Percentiles rank a stretch among this genome's conserved stretches.
phyloP scores from a whole-genome alignment of 352 stramenopile species.

The Thalassiosira livingstoniorum region DNA sequence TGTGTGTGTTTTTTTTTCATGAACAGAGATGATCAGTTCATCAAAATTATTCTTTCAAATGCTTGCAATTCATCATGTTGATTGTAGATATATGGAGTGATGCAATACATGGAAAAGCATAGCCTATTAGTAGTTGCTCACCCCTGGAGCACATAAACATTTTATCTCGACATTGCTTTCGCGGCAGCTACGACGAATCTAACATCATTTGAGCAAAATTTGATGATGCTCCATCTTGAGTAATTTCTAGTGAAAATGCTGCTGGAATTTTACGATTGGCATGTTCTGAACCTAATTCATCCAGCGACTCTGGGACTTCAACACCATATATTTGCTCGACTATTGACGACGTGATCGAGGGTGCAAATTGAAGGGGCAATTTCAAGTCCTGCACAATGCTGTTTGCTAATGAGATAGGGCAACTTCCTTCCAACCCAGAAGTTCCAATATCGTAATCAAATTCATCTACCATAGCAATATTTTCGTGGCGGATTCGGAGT shows the following conservation, averaged over 20 bases:
- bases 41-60: too few species aligned
- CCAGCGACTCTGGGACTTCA: slow-evolving; percentile 40
- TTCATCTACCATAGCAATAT: slow-evolving; percentile 74
- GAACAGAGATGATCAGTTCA: too few species aligned
- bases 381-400: slow-evolving; percentile 75
- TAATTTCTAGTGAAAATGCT: slow-evolving; percentile 49
- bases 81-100: too few species aligned
- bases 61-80: too few species aligned
- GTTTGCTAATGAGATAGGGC: slow-evolving; percentile 65
- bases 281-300: slow-evolving; percentile 21
- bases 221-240: slow-evolving; percentile 31
- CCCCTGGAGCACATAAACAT: too few species aligned
- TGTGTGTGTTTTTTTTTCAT: too few species aligned
- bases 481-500: slow-evolving; percentile 70
- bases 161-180: too few species aligned
- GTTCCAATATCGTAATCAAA: slow-evolving; percentile 75
- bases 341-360: slow-evolving; percentile 65
- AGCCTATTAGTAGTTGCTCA: too few species aligned
- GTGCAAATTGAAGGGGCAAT: slow-evolving; percentile 67
- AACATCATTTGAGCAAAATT: slow-evolving; percentile 53
- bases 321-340: slow-evolving; percentile 78
- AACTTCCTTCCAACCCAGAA: slow-evolving; percentile 48
- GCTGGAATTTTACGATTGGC: slow-evolving; percentile 19
- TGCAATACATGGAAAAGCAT: too few species aligned
- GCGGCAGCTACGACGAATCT: too few species aligned